Evolutionary conservation across 345 rosid genomes (phyloP), one percentile per base, ranked within the genome.

Genomic region (Salix koriyanagi): DNA sequence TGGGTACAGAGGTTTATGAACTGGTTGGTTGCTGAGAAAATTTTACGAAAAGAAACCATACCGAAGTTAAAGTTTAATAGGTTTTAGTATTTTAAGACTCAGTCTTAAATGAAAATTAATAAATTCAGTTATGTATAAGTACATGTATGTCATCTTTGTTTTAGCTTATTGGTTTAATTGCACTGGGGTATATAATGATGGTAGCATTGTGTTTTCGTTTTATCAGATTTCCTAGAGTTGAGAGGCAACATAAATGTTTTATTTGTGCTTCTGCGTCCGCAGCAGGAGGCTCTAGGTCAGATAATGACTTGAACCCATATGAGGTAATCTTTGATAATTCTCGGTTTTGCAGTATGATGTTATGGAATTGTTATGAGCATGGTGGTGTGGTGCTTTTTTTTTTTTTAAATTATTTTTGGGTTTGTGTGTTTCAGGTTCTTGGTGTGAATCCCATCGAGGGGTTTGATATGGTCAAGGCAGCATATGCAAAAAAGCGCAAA

Each of bases 391-490:
- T 74, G 34, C 13, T 16, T 70, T 12, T 42, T 67, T 70, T 12
- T 42, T 67, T 4, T 58, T 72, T 46, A 37, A 65, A 21, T 60
- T 48, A 23, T 70, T 64, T 67, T 65, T n/a, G 50, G 69, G 23
- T 6, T 76, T 48, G 62, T 52, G 30, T 56, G 69, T 75, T 84
- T 77, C 84, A 96, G 99, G 90, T 96, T 72, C 90, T 96, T 82
- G 99, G 98, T 54, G 98, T 94, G 70, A 92, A 80, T 85, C 92
- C 97, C 36, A 67, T 96, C 41, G 94, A 83, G 77, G 97, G 97
- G 56, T 96, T 94, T 76, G 97, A 92, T 48, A 85, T 76, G 89
- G 87, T 92, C 72, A 96, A 91, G 82, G 81, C 83, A 48, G 86
- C 84, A 3, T 92, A 96, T 80, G 65, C 81, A 67, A 93, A 87